phyloP scores from a whole-genome alignment of 2,329 filamentous ascomycete genomes.

The Endoconidiophora polonica region DNA sequence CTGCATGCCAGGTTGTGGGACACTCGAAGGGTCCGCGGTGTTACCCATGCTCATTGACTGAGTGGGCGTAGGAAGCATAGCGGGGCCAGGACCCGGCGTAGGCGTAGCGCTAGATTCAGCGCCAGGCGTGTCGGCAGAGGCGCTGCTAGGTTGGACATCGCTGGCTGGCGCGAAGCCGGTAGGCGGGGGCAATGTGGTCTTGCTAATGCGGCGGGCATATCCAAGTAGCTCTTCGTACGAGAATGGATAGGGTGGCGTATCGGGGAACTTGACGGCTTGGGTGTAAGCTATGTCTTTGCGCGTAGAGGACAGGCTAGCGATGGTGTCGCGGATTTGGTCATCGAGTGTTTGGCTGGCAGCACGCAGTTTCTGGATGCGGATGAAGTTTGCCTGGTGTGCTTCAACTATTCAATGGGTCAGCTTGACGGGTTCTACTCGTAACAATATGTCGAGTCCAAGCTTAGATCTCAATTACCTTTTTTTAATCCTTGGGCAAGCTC shows the following conservation, averaged over 20 bases:
- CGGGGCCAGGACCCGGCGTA: conserved; percentile 14
- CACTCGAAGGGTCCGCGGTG: conserved; percentile 15
- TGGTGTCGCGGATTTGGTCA: conserved; percentile 52
- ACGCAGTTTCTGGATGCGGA: conserved; percentile 52
- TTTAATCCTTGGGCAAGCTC: conserved; percentile 50
- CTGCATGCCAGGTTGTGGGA: conserved; percentile 19
- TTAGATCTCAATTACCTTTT: conserved; percentile 30
- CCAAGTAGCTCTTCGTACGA: conserved; percentile 57
- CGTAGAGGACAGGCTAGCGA: conserved; percentile 52
- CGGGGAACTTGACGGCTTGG: conserved; percentile 38
- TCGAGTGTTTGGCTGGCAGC: conserved; percentile 49
- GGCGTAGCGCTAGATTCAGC: conserved; percentile 18
- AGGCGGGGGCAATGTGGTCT: conserved; percentile 52
- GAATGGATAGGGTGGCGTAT: conserved; percentile 36
- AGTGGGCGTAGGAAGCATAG: conserved; percentile 13
- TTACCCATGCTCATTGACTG: conserved; percentile 16
- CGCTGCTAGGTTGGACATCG: conserved; percentile 16
- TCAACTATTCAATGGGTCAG: conserved; percentile 34
- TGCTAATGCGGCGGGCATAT: conserved; percentile 66
- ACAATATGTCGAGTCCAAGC: not conserved
- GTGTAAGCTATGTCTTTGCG: conserved; percentile 56
- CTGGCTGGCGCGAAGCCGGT: conserved; percentile 22
- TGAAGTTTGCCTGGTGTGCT: conserved; percentile 57
- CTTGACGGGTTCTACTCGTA: not conserved
- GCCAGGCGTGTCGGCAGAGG: conserved; percentile 19